These are phyloP conservation scores for Kodamaea leandrae DNA, from an alignment of 805 yeast genomes.

Conservation along the genomic window DNA sequence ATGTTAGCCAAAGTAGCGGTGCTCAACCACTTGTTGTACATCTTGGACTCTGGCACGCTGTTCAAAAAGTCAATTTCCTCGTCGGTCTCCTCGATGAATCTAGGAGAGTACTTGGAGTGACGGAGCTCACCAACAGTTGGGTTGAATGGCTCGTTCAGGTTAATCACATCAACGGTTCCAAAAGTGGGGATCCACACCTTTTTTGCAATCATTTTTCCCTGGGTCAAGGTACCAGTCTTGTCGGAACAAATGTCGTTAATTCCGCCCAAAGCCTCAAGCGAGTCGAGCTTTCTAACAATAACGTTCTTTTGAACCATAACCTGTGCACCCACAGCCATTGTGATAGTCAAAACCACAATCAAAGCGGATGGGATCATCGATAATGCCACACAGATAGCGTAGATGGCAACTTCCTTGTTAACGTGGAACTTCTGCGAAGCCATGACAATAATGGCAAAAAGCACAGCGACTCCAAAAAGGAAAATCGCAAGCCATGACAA, in stretches of 20 bases:
- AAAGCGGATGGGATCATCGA: slow-evolving; percentile 82
- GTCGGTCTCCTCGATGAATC: slow-evolving; percentile 32
- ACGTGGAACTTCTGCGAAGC: slow-evolving; percentile 75
- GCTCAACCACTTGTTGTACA: slow-evolving; percentile 51
- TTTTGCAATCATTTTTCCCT: slow-evolving; percentile 75
- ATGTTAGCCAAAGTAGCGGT: slow-evolving; percentile 79
- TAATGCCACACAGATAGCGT: slow-evolving; percentile 81
- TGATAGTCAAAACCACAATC: slow-evolving; percentile 78
- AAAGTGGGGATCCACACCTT: slow-evolving; percentile 65
- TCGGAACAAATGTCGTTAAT: slow-evolving; percentile 80
- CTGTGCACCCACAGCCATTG: slow-evolving; percentile 81
- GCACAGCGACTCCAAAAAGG: slow-evolving; percentile 73
- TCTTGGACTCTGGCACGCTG: slow-evolving; percentile 16
- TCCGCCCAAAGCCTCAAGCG: slow-evolving; percentile 76
- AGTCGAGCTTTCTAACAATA: slow-evolving; percentile 72
- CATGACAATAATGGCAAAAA: slow-evolving; percentile 84
- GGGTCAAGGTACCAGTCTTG: slow-evolving; percentile 79
- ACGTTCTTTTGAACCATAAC: slow-evolving; percentile 68
- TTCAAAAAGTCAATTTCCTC: slow-evolving; percentile 33
- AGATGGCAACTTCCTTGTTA: slow-evolving; percentile 78
- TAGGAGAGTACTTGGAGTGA: slow-evolving; percentile 34
- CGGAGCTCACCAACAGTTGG: slow-evolving; percentile 56
- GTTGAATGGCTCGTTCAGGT: slow-evolving; percentile 59
- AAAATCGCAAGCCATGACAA: slow-evolving; percentile 74
- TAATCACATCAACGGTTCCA: slow-evolving; percentile 55